phyloP scores from a whole-genome alignment of 1,284 basidiomycete species.

The Microbotryum silenes-acaulis region DNA sequence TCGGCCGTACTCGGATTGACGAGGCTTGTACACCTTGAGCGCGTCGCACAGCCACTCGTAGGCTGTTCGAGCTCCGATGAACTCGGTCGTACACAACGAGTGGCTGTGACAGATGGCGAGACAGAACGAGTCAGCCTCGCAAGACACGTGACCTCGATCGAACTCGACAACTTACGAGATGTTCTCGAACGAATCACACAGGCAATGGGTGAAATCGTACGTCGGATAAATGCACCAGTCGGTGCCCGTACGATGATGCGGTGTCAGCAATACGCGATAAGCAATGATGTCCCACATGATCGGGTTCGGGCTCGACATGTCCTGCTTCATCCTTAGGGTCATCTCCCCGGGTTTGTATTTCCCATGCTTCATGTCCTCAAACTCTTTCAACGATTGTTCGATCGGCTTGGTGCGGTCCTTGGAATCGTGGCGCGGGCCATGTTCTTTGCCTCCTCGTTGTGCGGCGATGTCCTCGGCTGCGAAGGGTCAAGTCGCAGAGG shows the following conservation, averaged over 20 bases:
- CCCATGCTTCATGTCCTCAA: slow-evolving; percentile 87
- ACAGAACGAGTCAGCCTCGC: neutral
- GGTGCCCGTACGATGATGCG: slow-evolving; percentile 87
- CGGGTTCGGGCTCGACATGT: slow-evolving; percentile 77
- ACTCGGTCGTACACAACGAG: slow-evolving; percentile 95
- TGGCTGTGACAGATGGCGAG: slow-evolving; percentile 52
- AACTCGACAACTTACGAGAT: slow-evolving; percentile 64
- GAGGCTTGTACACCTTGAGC: slow-evolving; percentile 93
- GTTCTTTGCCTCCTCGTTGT: slow-evolving; percentile 73
- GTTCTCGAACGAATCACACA: slow-evolving; percentile 98
- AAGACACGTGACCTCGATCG: neutral
- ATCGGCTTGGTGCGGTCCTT: slow-evolving; percentile 74
- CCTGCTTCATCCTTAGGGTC: slow-evolving; percentile 95
- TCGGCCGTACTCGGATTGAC: slow-evolving; percentile 94
- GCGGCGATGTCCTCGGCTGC: slow-evolving; percentile 83
- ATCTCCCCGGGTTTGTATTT: slow-evolving; percentile 84
- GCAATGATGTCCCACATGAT: slow-evolving; percentile 99
- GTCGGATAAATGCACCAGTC: slow-evolving; percentile 87
- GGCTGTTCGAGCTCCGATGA: slow-evolving; percentile 90
- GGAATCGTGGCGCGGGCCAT: slow-evolving; percentile 78
- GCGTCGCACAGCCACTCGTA: slow-evolving; percentile 99
- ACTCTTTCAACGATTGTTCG: slow-evolving; percentile 76
- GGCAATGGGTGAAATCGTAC: slow-evolving; percentile 98
- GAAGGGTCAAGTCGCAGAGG: neutral
- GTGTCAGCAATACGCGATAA: slow-evolving; percentile 82